Evolutionary conservation across 176 grass and related monocot genomes (phyloP), one percentile per base, ranked within the genome.

Genomic region (Musa schizocarpa): DNA sequence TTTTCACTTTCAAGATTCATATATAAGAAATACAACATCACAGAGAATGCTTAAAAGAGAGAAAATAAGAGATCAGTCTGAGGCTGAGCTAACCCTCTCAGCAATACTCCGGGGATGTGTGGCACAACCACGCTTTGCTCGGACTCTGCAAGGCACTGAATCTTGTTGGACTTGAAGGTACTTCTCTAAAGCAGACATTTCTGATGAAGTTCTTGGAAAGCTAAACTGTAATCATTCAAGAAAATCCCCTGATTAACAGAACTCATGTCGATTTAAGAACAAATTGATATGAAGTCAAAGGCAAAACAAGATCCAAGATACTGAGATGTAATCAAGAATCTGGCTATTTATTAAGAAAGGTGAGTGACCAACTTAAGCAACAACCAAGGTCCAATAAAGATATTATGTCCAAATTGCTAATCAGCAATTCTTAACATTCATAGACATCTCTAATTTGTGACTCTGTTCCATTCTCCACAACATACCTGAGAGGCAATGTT

Each of bases 81-180:
- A 62, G 11, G 14, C 8, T 55, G 5, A 67, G 76, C 86, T 76
- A 54, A 94, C 90, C 90, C 94, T 87, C 82, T 98, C 94, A 7
- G 94, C 94, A 7, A 98, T 98, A 70, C 94, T 98, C 50, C 94
- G 86, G 0, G 90, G 94, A 55, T 98, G 94, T 26, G 94, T 98
- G 13, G 94, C 90, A 54, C 90, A 98, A 5, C 94, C 94, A 14
- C 94, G 94, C 84, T 94, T 98, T 8, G 94, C 94, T 34, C 94
- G 88, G 21, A 76, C 88, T 82, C 77, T 94, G 85, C 86, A 98
- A 59, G 90, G 78, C 53, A 98, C 24, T 53, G 84, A 86, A 73
- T 98, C 90, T 62, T 89, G 86, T 72, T 97, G 88, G 74, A 91
- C 72, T 69, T 96, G 89, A 26, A 93, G 50, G 76, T 74, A 86